Percentiles rank a stretch among this genome's conserved stretches.
Conservation (phyloP, 306 rosid genomes). For the Rubus parviflorus region DNA sequence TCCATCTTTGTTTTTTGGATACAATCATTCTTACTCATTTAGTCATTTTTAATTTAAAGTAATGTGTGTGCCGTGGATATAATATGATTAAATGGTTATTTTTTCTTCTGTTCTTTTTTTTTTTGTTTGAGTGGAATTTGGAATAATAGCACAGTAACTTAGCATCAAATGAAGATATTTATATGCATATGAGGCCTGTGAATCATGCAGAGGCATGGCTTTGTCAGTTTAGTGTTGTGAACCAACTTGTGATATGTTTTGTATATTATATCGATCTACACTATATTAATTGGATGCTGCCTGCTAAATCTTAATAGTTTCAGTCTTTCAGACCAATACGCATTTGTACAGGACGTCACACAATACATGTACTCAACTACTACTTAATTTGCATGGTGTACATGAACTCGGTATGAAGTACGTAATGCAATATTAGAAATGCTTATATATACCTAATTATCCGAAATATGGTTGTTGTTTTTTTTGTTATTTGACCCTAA, state of each 20-base stretch:
- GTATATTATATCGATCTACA: background rate
- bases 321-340: too few relatives aligned
- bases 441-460: too few relatives aligned
- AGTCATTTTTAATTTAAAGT: background rate
- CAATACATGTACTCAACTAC: too few relatives aligned
- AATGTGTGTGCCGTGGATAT: background rate
- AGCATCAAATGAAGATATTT: background rate
- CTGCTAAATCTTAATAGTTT: background rate
- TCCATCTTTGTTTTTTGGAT: too few relatives aligned
- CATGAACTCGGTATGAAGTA: too few relatives aligned
- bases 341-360: too few relatives aligned
- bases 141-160: background rate
- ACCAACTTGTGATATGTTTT: background rate
- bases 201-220: slow-evolving; percentile 6
- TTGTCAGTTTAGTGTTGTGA: background rate
- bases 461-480: too few relatives aligned
- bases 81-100: background rate
- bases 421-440: too few relatives aligned
- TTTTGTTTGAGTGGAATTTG: slow-evolving; percentile 7
- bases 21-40: background rate
- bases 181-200: background rate
- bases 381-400: too few relatives aligned
- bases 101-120: background rate
- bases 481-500: too few relatives aligned
- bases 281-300: background rate